Percentiles rank a stretch among this genome's conserved stretches.
Conservation (phyloP, 2,329 filamentous ascomycete genomes). For the Clonostachys byssicola region DNA sequence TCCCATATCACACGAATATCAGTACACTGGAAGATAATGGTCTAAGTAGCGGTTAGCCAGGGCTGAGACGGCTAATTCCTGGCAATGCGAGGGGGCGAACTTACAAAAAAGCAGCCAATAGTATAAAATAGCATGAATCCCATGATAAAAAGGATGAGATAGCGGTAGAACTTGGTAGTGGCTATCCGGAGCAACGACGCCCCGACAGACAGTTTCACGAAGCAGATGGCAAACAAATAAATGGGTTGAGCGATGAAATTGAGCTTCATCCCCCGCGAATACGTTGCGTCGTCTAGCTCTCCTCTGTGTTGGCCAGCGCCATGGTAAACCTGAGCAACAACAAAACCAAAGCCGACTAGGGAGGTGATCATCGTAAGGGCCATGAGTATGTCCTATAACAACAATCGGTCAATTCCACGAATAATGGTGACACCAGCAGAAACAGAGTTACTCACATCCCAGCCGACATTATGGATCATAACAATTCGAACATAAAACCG, state of each 20-base stretch:
- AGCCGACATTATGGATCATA: constrained; percentile 40
- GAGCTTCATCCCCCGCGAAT: constrained; percentile 28
- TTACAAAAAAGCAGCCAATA: constrained; percentile 26
- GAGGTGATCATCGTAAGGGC: constrained; percentile 18
- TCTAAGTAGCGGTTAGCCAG: constrained; percentile 13
- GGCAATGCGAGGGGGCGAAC: constrained; percentile 4
- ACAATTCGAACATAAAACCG: constrained; percentile 38
- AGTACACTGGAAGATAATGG: constrained; percentile 41
- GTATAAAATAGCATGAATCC: constrained; percentile 24
- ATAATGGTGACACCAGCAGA: too few species aligned
- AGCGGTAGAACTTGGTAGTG: constrained; percentile 23
- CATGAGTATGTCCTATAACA: constrained; percentile 21
- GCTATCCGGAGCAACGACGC: constrained; percentile 34
- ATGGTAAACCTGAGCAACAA: constrained; percentile 31
- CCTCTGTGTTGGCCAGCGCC: constrained; percentile 40
- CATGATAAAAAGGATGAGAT: constrained; percentile 29
- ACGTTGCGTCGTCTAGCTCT: constrained; percentile 28
- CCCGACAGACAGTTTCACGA: constrained; percentile 36
- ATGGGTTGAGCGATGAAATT: constrained; percentile 39
- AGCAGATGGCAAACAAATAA: constrained; percentile 31
- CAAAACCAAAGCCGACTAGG: constrained; percentile 28
- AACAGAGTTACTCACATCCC: constrained; percentile 31
- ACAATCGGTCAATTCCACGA: too few species aligned
- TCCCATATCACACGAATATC: constrained; percentile 42
- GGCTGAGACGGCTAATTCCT: neutral